Evolutionary conservation across 805 yeast species (phyloP).

Genomic region (Candida nemodendra): DNA sequence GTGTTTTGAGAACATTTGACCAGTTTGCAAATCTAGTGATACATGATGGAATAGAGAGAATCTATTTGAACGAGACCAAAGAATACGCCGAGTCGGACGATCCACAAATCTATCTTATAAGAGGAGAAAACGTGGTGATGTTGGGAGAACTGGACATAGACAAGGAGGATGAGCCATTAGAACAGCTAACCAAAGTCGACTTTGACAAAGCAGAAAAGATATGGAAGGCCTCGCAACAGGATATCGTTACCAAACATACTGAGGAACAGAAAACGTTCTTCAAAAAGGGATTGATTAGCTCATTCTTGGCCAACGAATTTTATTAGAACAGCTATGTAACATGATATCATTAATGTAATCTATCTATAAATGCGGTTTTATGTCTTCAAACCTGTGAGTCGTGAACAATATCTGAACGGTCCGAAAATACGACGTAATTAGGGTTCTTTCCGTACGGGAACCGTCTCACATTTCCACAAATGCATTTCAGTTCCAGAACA

Average conservation of each 20-base stretch:
- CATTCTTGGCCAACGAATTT: conserved; percentile 20
- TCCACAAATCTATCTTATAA: conserved; percentile 75
- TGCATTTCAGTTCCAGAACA: conserved; percentile 48
- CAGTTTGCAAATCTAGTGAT: conserved; percentile 91
- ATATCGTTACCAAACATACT: conserved; percentile 14
- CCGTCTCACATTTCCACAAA: conserved; percentile 51
- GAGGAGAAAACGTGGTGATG: conserved; percentile 96
- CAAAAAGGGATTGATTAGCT: conserved; percentile 20
- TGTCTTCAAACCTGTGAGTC: background rate
- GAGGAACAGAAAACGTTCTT: conserved; percentile 18
- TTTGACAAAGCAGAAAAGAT: conserved; percentile 58
- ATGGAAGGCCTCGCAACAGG: conserved; percentile 20
- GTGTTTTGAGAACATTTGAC: conserved; percentile 91
- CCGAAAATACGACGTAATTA: conserved; percentile 47
- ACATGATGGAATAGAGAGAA: conserved; percentile 87
- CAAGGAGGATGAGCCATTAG: conserved; percentile 70
- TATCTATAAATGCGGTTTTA: conserved; percentile 2
- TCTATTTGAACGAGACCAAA: conserved; percentile 52
- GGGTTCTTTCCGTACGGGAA: conserved; percentile 63
- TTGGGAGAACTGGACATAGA: conserved; percentile 92
- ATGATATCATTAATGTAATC: conserved; percentile 8
- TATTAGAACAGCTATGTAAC: conserved; percentile 2
- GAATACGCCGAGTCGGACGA: conserved; percentile 65
- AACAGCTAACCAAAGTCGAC: conserved; percentile 51
- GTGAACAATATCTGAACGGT: conserved; percentile 31